phyloP scores from a whole-genome alignment of 495 filamentous ascomycete genomes.

The Neurospora sp. region DNA sequence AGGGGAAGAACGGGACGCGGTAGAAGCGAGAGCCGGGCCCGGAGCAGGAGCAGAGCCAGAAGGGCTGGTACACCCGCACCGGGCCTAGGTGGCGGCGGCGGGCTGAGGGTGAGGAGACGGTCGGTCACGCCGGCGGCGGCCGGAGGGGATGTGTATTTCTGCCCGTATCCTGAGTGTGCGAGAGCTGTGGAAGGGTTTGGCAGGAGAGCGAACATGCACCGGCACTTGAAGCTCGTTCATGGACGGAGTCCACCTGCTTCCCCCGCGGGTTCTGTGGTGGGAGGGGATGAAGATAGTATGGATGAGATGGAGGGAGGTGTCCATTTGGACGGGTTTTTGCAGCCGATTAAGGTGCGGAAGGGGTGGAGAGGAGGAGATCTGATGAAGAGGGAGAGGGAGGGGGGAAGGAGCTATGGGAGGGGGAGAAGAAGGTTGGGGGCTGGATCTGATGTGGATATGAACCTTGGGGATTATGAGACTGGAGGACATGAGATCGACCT shows the following conservation, averaged over 20 bases:
- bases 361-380: constrained; percentile 23
- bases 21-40: neutral
- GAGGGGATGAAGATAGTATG: constrained; percentile 26
- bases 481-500: neutral
- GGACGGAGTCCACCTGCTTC: constrained; percentile 2
- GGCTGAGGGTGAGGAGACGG: neutral
- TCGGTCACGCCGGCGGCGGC: neutral
- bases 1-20: neutral
- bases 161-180: constrained; percentile 10
- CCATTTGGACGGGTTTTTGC: constrained; percentile 43
- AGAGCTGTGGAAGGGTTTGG: constrained; percentile 9
- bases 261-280: neutral
- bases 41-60: constrained; percentile 2
- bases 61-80: neutral
- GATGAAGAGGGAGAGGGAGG: neutral
- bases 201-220: constrained; percentile 8
- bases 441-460: neutral
- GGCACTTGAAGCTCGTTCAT: constrained; percentile 28
- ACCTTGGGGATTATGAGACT: neutral
- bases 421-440: neutral
- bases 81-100: neutral
- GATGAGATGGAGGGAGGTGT: constrained; percentile 45
- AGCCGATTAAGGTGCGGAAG: constrained; percentile 25
- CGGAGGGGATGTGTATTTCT: constrained; percentile 3
- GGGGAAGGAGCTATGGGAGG: neutral